These are phyloP conservation scores for Rubus parviflorus DNA, from an alignment of 306 rosid genomes.

Conservation along the genomic window DNA sequence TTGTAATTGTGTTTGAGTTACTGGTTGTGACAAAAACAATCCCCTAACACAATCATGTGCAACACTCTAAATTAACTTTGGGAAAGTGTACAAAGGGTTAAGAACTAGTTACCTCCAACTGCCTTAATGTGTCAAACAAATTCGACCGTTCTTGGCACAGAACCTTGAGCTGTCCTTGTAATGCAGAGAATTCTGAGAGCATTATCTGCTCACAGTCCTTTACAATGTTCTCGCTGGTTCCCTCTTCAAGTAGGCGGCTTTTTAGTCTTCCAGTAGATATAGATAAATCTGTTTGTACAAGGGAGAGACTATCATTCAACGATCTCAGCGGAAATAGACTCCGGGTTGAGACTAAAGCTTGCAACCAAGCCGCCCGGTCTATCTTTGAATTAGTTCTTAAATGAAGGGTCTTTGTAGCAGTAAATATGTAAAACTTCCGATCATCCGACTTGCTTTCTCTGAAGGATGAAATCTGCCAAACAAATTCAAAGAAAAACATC, in stretches of 20 bases:
- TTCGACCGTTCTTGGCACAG: constrained; percentile 67
- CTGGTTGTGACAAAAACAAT: not conserved
- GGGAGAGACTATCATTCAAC: constrained; percentile 48
- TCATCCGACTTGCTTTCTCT: constrained; percentile 97
- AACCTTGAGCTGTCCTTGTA: constrained; percentile 62
- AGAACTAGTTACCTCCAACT: constrained; percentile 69
- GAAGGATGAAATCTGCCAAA: constrained; percentile 68
- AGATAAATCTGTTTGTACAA: constrained; percentile 59
- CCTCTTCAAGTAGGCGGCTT: constrained; percentile 73
- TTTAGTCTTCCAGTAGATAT: constrained; percentile 71
- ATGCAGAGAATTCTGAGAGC: constrained; percentile 75
- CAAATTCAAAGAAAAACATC: not conserved
- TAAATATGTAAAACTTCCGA: constrained; percentile 71
- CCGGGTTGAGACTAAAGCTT: constrained; percentile 77
- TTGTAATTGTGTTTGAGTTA: not conserved
- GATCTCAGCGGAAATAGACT: constrained; percentile 56
- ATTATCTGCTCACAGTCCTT: constrained; percentile 89
- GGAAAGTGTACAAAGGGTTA: not conserved
- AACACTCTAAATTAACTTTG: not conserved
- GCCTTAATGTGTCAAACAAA: constrained; percentile 80
- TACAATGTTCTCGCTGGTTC: constrained; percentile 60
- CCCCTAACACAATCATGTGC: not conserved
- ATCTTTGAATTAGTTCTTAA: constrained; percentile 80
- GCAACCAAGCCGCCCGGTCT: constrained; percentile 87
- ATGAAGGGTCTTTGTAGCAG: constrained; percentile 96